phyloP scores from a whole-genome alignment of 164 flowering plant genomes.

The Hamamelis virginiana region DNA sequence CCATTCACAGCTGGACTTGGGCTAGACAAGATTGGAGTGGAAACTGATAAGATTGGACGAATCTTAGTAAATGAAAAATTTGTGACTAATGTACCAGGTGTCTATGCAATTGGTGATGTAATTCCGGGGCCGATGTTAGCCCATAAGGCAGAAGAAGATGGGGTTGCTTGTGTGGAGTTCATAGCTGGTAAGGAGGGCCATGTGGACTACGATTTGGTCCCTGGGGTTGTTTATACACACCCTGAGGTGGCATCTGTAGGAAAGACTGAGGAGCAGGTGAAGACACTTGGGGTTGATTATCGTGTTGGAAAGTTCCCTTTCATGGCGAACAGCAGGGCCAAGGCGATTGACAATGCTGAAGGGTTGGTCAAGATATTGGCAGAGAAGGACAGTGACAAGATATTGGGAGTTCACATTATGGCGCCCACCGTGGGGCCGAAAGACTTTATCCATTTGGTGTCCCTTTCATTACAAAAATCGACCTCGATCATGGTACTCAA shows the following conservation, averaged over 20 bases:
- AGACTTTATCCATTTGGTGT: no score
- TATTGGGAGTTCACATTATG: constrained; percentile 91
- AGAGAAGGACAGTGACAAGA: constrained; percentile 82
- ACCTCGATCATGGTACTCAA: no score
- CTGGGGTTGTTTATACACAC: constrained; percentile 89
- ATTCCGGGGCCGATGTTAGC: constrained; percentile 95
- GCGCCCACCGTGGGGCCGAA: constrained; percentile 87
- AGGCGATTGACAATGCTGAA: constrained; percentile 90
- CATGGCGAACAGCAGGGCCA: constrained; percentile 89
- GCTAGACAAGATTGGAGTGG: constrained; percentile 76
- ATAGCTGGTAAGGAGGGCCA: constrained; percentile 85
- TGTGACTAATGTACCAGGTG: constrained; percentile 63
- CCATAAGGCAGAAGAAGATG: constrained; percentile 95
- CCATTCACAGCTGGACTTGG: constrained; percentile 83
- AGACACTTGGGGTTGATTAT: constrained; percentile 59
- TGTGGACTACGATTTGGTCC: constrained; percentile 87
- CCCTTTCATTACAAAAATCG: no score
- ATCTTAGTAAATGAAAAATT: constrained; percentile 65
- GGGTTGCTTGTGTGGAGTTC: constrained; percentile 87
- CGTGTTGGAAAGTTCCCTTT: constrained; percentile 89
- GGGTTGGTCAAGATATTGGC: constrained; percentile 87
- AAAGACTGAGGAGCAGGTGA: constrained; percentile 89
- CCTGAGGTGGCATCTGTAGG: constrained; percentile 97
- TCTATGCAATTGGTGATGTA: constrained; percentile 86
- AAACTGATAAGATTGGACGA: constrained; percentile 73